A percentile compares a stretch with the other conserved stretches of the same genome.
These are phyloP conservation scores for Filosporella fistucella DNA, from an alignment of 495 filamentous ascomycete genomes.

Conservation along the genomic window DNA sequence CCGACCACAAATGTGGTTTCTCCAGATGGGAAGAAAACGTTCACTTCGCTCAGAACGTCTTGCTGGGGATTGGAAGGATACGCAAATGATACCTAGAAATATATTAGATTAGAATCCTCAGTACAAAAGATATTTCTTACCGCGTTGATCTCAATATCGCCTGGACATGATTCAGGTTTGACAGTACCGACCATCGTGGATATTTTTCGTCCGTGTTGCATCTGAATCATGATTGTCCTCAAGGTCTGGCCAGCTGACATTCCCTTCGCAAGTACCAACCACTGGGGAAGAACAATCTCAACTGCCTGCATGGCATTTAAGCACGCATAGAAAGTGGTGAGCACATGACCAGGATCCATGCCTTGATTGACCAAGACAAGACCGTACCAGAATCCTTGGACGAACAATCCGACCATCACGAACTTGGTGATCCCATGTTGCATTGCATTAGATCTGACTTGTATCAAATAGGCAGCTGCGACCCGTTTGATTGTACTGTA, in stretches of 20 bases:
- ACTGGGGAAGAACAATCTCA: conserved; percentile 67
- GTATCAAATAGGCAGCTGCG: conserved; percentile 58
- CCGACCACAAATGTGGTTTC: conserved; percentile 82
- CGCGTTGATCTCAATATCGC: conserved; percentile 65
- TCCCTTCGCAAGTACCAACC: conserved; percentile 74
- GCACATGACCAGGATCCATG: conserved; percentile 59
- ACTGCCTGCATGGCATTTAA: conserved; percentile 71
- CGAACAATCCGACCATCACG: conserved; percentile 75
- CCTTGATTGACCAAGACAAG: conserved; percentile 53
- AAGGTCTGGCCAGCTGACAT: conserved; percentile 66
- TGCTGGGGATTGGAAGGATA: conserved; percentile 73
- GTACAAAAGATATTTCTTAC: conserved; percentile 33
- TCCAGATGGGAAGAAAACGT: conserved; percentile 66
- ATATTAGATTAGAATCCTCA: conserved; percentile 20
- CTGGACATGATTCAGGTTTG: conserved; percentile 43
- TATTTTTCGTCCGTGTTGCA: conserved; percentile 14
- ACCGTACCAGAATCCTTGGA: conserved; percentile 91
- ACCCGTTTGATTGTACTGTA: conserved; percentile 50
- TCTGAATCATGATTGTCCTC: conserved; percentile 32
- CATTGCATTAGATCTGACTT: conserved; percentile 60
- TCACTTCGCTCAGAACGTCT: conserved; percentile 52
- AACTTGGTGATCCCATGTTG: conserved; percentile 72
- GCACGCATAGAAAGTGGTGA: conserved; percentile 83
- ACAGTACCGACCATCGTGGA: conserved; percentile 6
- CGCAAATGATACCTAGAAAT: conserved; percentile 70